Percentiles rank a stretch among this genome's conserved stretches.
Evolutionary conservation across 805 yeast genomes (phyloP).

Genomic region (Candida succiphila): DNA sequence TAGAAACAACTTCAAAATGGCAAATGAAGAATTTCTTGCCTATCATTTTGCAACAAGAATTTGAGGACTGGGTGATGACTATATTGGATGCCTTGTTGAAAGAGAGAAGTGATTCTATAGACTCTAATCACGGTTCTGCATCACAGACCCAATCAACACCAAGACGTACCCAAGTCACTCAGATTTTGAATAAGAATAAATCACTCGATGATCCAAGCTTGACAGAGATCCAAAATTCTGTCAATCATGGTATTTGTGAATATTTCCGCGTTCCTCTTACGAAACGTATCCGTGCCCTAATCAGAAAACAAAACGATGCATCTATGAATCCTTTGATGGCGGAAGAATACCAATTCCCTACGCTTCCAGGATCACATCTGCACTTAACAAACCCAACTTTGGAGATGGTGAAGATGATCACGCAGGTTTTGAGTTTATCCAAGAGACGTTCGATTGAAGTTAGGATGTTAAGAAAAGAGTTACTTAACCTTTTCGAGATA

Average conservation of each 20-base stretch:
- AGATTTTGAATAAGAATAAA: constrained; percentile 35
- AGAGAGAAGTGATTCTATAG: constrained; percentile 31
- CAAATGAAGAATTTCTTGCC: constrained; percentile 72
- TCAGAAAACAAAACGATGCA: constrained; percentile 63
- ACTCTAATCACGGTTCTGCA: constrained; percentile 3
- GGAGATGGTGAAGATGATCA: constrained; percentile 66
- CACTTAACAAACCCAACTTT: constrained; percentile 59
- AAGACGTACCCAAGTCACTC: constrained; percentile 60
- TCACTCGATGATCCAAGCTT: constrained; percentile 7
- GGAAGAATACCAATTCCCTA: constrained; percentile 64
- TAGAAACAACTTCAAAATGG: constrained; percentile 59
- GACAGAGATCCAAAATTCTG: constrained; percentile 15
- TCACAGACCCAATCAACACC: constrained; percentile 33
- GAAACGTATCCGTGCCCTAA: constrained; percentile 55
- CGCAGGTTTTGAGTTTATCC: constrained; percentile 65
- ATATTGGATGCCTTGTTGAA: constrained; percentile 63
- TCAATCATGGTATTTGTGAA: constrained; percentile 49
- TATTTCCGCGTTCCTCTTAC: constrained; percentile 53
- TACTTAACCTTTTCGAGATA: constrained; percentile 65
- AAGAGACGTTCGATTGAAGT: constrained; percentile 59
- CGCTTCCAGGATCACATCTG: constrained; percentile 63
- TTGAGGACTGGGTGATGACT: constrained; percentile 77
- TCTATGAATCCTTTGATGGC: constrained; percentile 54
- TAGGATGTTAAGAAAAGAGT: constrained; percentile 62
- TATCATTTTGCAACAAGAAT: constrained; percentile 63